A percentile compares a stretch with the other conserved stretches of the same genome.
Conservation (phyloP, 441 rosid genomes). For the Syzygium syzygioides region DNA sequence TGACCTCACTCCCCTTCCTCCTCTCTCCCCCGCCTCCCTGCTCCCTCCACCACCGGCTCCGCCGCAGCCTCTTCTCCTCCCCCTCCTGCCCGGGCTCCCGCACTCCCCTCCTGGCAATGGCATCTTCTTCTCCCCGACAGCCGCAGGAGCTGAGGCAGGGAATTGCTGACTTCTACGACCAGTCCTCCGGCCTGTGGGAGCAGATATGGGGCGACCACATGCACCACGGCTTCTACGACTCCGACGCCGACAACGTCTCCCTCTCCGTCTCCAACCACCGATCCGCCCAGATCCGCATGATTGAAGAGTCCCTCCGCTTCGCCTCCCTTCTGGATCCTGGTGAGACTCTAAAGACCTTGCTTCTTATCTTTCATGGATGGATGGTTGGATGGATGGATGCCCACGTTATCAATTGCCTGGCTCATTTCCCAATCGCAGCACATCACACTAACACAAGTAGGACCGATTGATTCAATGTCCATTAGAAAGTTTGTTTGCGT, state of each 20-base stretch:
- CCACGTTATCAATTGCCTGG: background rate
- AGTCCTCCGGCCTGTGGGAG: slow-evolving; percentile 81
- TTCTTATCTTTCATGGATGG: background rate
- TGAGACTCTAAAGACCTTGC: background rate
- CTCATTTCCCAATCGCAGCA: background rate
- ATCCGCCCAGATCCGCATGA: slow-evolving; percentile 79
- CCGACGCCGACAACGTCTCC: slow-evolving; percentile 22
- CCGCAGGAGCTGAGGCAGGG: slow-evolving; percentile 35
- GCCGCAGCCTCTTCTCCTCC: background rate
- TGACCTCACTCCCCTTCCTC: background rate
- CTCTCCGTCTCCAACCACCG: slow-evolving; percentile 42
- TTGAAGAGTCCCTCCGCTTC: slow-evolving; percentile 73
- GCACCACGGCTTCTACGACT: slow-evolving; percentile 87
- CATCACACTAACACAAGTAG: background rate
- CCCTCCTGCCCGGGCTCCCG: background rate
- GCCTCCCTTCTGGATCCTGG: slow-evolving; percentile 49
- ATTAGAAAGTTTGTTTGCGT: background rate
- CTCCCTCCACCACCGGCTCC: background rate
- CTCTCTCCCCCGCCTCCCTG: background rate
- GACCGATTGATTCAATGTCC: background rate
- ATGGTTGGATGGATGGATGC: too few relatives aligned
- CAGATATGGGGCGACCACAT: slow-evolving; percentile 90
- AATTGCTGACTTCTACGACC: slow-evolving; percentile 75
- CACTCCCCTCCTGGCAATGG: background rate
- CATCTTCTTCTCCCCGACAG: background rate